Evolutionary conservation across 148 eudicot genomes (phyloP).

Genomic region (Rhododendron mucronatum): DNA sequence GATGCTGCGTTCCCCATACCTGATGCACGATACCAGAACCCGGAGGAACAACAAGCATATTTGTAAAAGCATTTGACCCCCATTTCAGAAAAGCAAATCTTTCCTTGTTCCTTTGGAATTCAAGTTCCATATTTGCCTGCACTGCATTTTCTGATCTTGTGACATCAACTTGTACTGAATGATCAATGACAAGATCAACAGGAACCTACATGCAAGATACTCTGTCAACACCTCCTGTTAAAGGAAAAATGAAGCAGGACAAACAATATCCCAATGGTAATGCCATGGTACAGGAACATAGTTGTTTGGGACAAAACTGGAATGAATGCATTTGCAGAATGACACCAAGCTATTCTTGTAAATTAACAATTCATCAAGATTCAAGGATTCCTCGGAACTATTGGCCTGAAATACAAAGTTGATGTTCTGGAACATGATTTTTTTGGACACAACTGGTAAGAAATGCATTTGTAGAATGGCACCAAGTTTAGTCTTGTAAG

Average conservation of each 20-base stretch:
- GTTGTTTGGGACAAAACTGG: neutral
- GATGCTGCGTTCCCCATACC: conserved; percentile 24
- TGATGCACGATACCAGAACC: conserved; percentile 75
- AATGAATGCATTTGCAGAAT: neutral
- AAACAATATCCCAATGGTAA: neutral
- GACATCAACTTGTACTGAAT: conserved; percentile 69
- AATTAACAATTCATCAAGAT: neutral
- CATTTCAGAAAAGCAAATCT: conserved; percentile 67
- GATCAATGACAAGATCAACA: conserved; percentile 67
- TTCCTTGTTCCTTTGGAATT: conserved; percentile 62
- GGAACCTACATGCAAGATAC: conserved; percentile 44
- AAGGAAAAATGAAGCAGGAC: neutral
- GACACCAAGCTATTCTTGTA: neutral
- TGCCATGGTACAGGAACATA: neutral
- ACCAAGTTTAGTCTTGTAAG: neutral
- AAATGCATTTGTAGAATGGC: neutral
- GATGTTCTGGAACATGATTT: neutral
- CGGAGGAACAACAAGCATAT: conserved; percentile 74
- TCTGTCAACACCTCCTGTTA: neutral
- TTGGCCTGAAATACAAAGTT: neutral
- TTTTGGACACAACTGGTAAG: neutral
- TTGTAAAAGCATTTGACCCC: conserved; percentile 59
- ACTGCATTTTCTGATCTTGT: conserved; percentile 62
- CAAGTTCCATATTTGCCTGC: conserved; percentile 59
- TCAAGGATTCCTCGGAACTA: neutral